Evolutionary conservation across 2,329 filamentous ascomycete species (phyloP).

Genomic region (Neofusicoccum laricinum): DNA sequence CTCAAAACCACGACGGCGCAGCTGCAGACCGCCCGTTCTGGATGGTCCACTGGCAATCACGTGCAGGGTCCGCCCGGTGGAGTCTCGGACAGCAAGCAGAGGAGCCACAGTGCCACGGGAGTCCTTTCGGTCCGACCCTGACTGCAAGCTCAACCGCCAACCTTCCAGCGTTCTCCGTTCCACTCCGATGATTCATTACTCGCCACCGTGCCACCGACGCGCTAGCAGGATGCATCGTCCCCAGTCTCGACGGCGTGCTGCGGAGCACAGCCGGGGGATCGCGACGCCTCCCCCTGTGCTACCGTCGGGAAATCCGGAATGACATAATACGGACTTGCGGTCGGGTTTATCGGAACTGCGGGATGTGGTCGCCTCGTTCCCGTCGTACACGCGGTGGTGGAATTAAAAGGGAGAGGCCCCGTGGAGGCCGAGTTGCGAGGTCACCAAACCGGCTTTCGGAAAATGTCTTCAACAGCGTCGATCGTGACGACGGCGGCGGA

Average conservation of each 20-base stretch:
- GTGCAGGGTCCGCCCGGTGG: not conserved
- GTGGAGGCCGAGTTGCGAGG: not conserved
- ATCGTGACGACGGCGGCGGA: not conserved
- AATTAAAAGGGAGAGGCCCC: not conserved
- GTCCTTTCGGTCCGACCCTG: not conserved
- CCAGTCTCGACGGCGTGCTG: too few relatives aligned
- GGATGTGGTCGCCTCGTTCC: not conserved
- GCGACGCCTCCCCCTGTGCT: too few relatives aligned
- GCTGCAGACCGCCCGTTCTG: slow-evolving; percentile 5
- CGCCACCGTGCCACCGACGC: not conserved
- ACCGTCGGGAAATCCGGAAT: not conserved
- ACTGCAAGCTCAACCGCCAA: not conserved
- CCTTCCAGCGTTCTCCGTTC: not conserved
- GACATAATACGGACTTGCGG: not conserved
- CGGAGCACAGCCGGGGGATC: not conserved
- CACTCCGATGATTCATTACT: not conserved
- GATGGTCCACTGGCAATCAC: not conserved
- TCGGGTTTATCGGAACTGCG: not conserved
- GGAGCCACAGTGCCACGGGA: not conserved
- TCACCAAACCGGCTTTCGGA: not conserved
- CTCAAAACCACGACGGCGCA: not conserved
- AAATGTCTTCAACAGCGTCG: not conserved
- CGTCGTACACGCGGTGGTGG: not conserved
- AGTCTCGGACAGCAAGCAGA: not conserved
- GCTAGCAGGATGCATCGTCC: too few relatives aligned